Base-by-base conservation (phyloP, 139 green algal species). In the Chlorella ohadii region DNA sequence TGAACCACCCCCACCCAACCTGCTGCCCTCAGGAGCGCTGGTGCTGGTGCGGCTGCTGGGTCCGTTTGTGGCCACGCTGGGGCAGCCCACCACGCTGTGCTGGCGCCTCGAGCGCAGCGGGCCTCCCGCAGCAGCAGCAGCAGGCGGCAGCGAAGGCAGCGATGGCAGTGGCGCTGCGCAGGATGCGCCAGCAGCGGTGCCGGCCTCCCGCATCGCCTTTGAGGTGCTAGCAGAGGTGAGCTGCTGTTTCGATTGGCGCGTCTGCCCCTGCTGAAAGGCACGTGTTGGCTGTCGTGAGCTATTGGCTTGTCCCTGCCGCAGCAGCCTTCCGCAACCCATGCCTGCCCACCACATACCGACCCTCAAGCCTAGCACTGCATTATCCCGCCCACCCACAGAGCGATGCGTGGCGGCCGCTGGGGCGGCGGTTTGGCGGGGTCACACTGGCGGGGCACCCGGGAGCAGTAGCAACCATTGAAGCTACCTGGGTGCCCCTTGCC, bases 91-190 rank as follows among this genome's bases (percentile, higher is more conserved):
- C 31, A 88, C 78, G 31, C 79, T 93, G 31, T 93, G 90, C 86
- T 93, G 90, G 90, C 88, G 82, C 23, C 81, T 93, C 36, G 88
- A 93, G 67, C 85, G 86, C 82, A 79, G 77, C n/a, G 65, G 34
- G 4, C 22, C 39, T n/a, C n/a, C 47, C 2, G 72, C 76, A n/a
- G 28, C 39, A 36, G 72, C 76, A n/a, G 28, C 39, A 36, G 64
- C 73, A 82, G 25, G 61, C 28, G 15, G 61, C 36, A 55, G 64
- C 36, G 44, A 25, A 2, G 25, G 61, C 19, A 55, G 64, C 22
- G 76, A 11, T 2, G 20, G 44, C 44, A 51, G 44, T 9, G 44
- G 44, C 44, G 44, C 44, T 51, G 25, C 38, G 23, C 23, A 28
- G 33, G 66, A 41, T 71, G 61, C 22, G 9, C 17, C 64, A 16